Evolutionary conservation across 352 stramenopile genomes (phyloP).

Genomic region (Pythium grandisporangium): DNA sequence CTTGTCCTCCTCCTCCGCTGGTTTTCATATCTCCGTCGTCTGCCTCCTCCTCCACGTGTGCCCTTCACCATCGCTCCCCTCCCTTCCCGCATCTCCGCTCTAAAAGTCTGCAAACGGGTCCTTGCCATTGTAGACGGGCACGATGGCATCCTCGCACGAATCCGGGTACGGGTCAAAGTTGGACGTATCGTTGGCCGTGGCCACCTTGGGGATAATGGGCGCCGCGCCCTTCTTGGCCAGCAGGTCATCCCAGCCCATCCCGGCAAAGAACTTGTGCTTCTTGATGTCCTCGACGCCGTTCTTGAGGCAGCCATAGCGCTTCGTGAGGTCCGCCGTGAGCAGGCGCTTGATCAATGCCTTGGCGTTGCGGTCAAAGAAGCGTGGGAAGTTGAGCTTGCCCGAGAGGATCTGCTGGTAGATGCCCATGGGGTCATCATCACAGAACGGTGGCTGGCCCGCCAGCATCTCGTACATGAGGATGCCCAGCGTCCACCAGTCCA

Average conservation of each 20-base stretch:
- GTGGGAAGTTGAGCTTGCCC: slow-evolving; percentile 92
- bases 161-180: slow-evolving; percentile 98
- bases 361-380: slow-evolving; percentile 92
- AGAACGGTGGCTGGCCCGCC: slow-evolving; percentile 93
- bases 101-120: slow-evolving; percentile 93
- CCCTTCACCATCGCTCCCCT: no score
- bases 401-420: slow-evolving; percentile 95
- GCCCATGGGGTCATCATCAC: slow-evolving; percentile 94
- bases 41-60: no score
- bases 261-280: slow-evolving; percentile 94
- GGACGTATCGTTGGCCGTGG: slow-evolving; percentile 88
- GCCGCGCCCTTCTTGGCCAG: slow-evolving; percentile 83
- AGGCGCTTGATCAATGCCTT: slow-evolving; percentile 97
- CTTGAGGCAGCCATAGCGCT: slow-evolving; percentile 95
- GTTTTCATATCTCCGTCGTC: no score
- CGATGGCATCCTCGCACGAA: slow-evolving; percentile 81
- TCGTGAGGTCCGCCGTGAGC: slow-evolving; percentile 93
- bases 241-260: slow-evolving; percentile 89
- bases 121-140: slow-evolving; percentile 89
- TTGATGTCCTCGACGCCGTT: slow-evolving; percentile 94
- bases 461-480: slow-evolving; percentile 98
- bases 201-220: slow-evolving; percentile 91
- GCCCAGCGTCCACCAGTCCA: slow-evolving; percentile 96
- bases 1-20: no score
- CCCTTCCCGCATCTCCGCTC: slow-evolving; percentile 6